Evolutionary conservation across 2,329 filamentous ascomycete species (phyloP).

Genomic region (Nemania diffusa): DNA sequence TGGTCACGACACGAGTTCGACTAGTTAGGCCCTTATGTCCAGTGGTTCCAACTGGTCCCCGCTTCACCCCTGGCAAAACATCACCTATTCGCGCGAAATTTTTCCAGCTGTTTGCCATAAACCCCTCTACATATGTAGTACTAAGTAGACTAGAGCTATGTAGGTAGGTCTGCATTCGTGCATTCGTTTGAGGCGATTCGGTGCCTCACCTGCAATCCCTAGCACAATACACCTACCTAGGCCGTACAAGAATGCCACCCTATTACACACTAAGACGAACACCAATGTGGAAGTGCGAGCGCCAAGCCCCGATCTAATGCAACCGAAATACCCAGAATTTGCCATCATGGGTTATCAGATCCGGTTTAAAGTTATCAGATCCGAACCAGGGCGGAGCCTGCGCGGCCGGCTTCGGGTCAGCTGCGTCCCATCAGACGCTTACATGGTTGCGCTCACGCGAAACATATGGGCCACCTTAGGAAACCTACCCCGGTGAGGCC

Average conservation of each 20-base stretch:
- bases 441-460: background rate
- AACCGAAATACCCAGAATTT: constrained; percentile 25
- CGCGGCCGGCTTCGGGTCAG: constrained; percentile 40
- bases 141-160: background rate
- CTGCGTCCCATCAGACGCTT: constrained; percentile 16
- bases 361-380: constrained; percentile 49
- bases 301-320: constrained; percentile 32
- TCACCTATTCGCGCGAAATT: constrained; percentile 9
- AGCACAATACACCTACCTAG: too few relatives aligned
- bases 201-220: constrained; percentile 8
- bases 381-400: constrained; percentile 40
- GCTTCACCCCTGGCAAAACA: background rate
- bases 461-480: constrained; percentile 3
- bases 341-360: constrained; percentile 46
- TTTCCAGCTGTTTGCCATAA: constrained; percentile 11
- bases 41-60: background rate
- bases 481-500: constrained; percentile 16
- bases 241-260: constrained; percentile 3
- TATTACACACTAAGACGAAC: background rate
- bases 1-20: too few relatives aligned
- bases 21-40: too few relatives aligned
- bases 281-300: constrained; percentile 3
- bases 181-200: constrained; percentile 7
- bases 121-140: background rate
- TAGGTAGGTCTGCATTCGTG: background rate